Evolutionary conservation across 805 yeast genomes (phyloP), one percentile per base, ranked within the genome.

Genomic region (Saturnispora halmiae): DNA sequence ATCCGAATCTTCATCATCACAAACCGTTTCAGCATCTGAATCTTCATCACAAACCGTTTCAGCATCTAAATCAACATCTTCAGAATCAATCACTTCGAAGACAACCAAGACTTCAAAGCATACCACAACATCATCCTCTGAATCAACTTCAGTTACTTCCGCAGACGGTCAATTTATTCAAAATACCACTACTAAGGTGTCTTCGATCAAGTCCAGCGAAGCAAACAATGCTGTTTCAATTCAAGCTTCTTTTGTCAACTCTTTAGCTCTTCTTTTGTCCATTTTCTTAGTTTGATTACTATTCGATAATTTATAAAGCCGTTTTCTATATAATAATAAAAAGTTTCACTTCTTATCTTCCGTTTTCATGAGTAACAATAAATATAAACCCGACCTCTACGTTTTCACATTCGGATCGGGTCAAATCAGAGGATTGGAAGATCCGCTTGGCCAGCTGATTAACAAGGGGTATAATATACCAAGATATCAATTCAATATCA

Each of bases 391-490:
- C 10, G 26, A 31, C 6, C 11, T 39, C 8, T 42, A 41, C 16
- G 20, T 50, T 10, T 36, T 45, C 16, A 18, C 43, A 22, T 38
- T 41, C 30, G 18, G 10, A 11, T 28, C 45, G 2, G 20, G 25
- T 8, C 41, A 42, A 27, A 24, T 49, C 10, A 4, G 11, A 6
- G 15, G 18, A 2, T 33, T 50, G 10, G 61, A 60, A 34, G 24
- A 40, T 4, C 39, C 36, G 18, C 39, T 69, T 24, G 43, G 51
- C 5, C 42, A 52, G 6, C 42, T 70, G n/a, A 54, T 76, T 42
- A 76, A 76, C 51, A 60, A 64, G 41, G 75, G 75, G 1, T 76
- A 75, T 52, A 59, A 67, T 45, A 70, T 67, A 44, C 70, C 72
- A 8, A 57, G 70, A 42, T 63, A 45, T 52, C 64, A 63, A 46